Conservation (phyloP, 169 alveolate genomes). For the Theileria equi region DNA sequence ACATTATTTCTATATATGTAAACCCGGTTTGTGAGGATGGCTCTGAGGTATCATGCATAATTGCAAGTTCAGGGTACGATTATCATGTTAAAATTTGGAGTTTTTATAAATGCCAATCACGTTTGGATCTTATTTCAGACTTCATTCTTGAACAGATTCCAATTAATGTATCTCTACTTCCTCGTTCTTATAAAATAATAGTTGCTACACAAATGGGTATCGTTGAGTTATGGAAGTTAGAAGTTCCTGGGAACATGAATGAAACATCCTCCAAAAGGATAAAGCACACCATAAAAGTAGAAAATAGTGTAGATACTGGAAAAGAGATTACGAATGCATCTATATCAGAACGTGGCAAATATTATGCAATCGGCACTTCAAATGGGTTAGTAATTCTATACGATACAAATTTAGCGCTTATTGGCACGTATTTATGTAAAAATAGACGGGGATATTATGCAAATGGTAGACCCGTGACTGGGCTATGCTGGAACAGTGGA, state of each 20-base stretch:
- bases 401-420: neutral
- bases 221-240: slow-evolving; percentile 11
- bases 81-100: neutral
- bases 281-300: neutral
- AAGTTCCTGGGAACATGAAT: neutral
- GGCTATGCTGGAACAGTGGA: slow-evolving; percentile 35
- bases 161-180: too few species aligned
- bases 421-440: slow-evolving; percentile 38
- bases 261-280: neutral
- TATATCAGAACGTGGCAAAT: slow-evolving; percentile 37
- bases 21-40: too few species aligned
- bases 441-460: slow-evolving; percentile 16
- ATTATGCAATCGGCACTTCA: slow-evolving; percentile 15
- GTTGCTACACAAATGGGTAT: slow-evolving; percentile 24
- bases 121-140: too few species aligned
- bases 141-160: too few species aligned
- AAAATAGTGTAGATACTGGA: neutral
- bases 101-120: too few species aligned
- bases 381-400: slow-evolving; percentile 33
- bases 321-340: neutral
- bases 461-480: slow-evolving; percentile 31
- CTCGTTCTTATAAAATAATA: neutral
- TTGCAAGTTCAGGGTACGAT: neutral
- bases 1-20: neutral
- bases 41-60: neutral